Evolutionary conservation across 257 asterid genomes (phyloP).

Genomic region (Nicotiana attenuata): DNA sequence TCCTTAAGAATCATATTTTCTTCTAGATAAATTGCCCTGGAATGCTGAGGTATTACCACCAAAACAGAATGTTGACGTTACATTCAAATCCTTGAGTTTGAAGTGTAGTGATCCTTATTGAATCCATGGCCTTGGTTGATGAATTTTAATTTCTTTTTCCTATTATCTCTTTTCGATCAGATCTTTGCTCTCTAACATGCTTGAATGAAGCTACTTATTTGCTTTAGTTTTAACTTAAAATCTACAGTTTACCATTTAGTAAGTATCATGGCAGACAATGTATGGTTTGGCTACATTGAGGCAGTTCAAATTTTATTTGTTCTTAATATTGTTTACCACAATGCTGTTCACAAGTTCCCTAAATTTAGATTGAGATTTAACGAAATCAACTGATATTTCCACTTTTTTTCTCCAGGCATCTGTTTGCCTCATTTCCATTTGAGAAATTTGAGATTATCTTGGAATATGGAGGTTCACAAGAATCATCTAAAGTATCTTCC

Average conservation of each 20-base stretch:
- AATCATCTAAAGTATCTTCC: constrained; percentile 45
- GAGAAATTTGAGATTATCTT: constrained; percentile 42
- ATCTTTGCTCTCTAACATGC: neutral
- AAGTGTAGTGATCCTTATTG: neutral
- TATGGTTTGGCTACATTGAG: constrained; percentile 1
- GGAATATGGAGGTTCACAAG: constrained; percentile 64
- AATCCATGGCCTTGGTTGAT: neutral
- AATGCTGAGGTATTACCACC: neutral
- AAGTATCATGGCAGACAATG: neutral
- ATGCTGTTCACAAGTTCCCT: constrained; percentile 8
- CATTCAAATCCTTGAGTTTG: neutral
- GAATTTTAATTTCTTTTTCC: neutral
- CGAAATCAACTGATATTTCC: constrained; percentile 17
- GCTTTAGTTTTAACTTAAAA: neutral
- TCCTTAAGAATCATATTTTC: neutral
- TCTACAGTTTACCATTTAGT: neutral
- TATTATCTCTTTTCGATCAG: neutral
- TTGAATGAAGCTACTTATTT: neutral
- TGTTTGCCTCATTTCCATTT: constrained; percentile 51
- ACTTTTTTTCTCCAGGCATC: constrained; percentile 30
- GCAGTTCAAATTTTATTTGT: neutral
- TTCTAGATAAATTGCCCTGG: neutral
- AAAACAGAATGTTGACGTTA: neutral
- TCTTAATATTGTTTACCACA: constrained; percentile 5
- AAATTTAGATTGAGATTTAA: constrained; percentile 10